Conservation (phyloP, 192 early-diverging fungal genomes). For the Coemansia sp. region DNA sequence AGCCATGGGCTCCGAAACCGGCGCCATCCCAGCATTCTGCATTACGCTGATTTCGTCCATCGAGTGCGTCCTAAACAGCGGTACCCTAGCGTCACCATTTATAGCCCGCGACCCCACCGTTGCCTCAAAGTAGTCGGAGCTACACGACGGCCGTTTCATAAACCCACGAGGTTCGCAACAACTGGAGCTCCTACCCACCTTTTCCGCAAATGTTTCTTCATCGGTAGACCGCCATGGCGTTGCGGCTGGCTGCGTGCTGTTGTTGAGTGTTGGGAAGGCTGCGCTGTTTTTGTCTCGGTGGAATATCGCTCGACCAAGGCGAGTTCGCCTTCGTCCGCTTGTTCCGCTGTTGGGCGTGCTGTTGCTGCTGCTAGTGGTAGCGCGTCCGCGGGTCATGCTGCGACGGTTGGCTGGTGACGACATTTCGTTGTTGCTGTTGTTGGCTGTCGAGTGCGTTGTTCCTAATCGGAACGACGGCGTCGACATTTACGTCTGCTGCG, state of each 20-base stretch:
- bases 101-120: not conserved
- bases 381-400: too few species aligned
- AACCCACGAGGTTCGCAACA: not conserved
- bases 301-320: not conserved
- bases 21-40: not conserved
- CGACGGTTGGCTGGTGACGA: too few species aligned
- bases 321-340: not conserved
- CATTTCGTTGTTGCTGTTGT: not conserved
- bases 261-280: not conserved
- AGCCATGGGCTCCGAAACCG: constrained; percentile 1
- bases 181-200: not conserved
- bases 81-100: constrained; percentile 6
- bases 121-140: not conserved
- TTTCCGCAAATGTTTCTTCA: too few species aligned
- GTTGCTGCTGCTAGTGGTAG: not conserved
- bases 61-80: constrained; percentile 17
- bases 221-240: too few species aligned
- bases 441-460: not conserved
- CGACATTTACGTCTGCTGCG: not conserved
- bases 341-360: not conserved
- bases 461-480: not conserved
- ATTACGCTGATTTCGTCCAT: constrained; percentile 8
- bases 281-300: not conserved
- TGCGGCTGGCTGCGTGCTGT: not conserved
- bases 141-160: not conserved